Base-by-base conservation (phyloP, 2,329 filamentous ascomycete species). In the Penicillium sp. region DNA sequence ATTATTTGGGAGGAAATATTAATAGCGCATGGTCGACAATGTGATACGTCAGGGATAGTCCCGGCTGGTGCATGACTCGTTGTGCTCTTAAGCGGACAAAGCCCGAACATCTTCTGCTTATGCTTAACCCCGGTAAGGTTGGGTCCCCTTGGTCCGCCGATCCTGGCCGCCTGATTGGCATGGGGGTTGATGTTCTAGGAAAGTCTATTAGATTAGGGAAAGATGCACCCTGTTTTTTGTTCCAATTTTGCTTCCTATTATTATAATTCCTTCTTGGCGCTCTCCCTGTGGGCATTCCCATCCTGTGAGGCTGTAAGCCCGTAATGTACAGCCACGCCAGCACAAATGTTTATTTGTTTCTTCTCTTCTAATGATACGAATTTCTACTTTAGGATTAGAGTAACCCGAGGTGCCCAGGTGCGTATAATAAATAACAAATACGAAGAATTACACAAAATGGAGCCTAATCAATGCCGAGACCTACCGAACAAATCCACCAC, bases 101-200 rank as follows among this genome's bases (percentile, higher is more conserved):
- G 63, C 48, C 62, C 64, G 59, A 66, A 61, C 58, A 58, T 56
- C 63, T 55, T 57, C 51, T 63, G 63, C 64, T 67, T 73, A 73
- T 71, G 70, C 70, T 73, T 73, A 73, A 73, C 70, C 67, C 69
- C 64, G 70, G 67, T 71, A 73, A 73, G 70, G 70, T 73, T 73
- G 68, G 70, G 57, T 57, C 58, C 56, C 59, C 63, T 67, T 66
- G 58, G 52, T 57, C 55, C 58, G 63, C 60, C 59, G 62, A 66
- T 65, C 64, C 60, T 64, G 53, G 51, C 24, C 49, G 48, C 48
- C 58, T 66, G 54, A 65, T 62, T 65, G 62, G 61, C 48, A 55
- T 52, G 35, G 43, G 45, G 45, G 33, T 51, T 41, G 41, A 44
- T 54, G 41, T 41, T 54, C 50, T 55, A 44, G 39, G 52, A 58